Base-by-base conservation (phyloP, 108 stramenopile species). In the Schizochytrium sp. region DNA sequence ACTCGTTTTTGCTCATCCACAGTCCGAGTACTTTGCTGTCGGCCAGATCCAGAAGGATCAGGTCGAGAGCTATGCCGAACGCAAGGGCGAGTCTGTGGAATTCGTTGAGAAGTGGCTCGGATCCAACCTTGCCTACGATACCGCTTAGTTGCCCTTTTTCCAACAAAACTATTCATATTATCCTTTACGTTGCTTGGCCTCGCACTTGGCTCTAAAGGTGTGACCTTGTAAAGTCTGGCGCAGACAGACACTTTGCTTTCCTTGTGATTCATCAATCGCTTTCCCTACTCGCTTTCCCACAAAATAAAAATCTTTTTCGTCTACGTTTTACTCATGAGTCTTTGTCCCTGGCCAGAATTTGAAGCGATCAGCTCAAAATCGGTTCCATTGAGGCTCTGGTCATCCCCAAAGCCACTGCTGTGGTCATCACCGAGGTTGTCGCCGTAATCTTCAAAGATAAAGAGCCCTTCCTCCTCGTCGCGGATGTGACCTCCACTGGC, bases 11-110 rank as follows among this genome's bases (percentile, higher is more conserved):
- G 98, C 98, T 19, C 98, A 99, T 90, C 96, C 96, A 1, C 89
- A 98, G 53, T 95, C 97, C 4, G 88, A 95, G 87, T 99, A 99
- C 94, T 99, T 99, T 91, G 98, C 99, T 53, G 98, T 99, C 47
- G 99, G 99, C 28, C 97, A 98, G 90, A 93, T 99, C 14, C 96
- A 96, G n/a, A 98, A 98, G 93, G 99, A 99, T 89, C 99, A 99
- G 93, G 98, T 99, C 18, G 94, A 95, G 63, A 96, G 95, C 88
- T 99, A 99, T 89, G 99, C 99, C 4, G 90, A 89, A 58, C 94
- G 99, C 69, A 99, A 99, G 93, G 94, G 96, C 25, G 93, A 96
- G 95, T 94, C 96, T 4, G 90, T 98, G 43, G 89, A 94, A 8
- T 51, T 91, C 4, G 93, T 95, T 87, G 98, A 99, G 92, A 92